Base-by-base conservation (phyloP, 352 stramenopile genomes). In the Phytophthora multivora region DNA sequence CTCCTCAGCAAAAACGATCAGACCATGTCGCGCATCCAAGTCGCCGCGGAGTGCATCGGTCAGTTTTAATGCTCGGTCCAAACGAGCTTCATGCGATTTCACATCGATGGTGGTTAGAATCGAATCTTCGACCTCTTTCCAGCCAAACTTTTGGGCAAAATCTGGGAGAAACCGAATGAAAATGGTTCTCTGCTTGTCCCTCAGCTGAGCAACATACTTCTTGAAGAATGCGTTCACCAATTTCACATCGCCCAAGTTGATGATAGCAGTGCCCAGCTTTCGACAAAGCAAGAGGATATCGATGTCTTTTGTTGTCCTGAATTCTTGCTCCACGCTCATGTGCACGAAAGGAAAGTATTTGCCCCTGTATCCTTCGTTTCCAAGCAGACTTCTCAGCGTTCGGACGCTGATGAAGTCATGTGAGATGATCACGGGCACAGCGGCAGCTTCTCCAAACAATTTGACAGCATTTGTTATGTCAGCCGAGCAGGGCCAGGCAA, bases 381-480 rank as follows among this genome's bases (percentile, higher is more conserved):
- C 15, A 5, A 63, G 21, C 15, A 63, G 15, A 13, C 26, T 25
- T 16, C 36, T 46, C 8, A 63, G 36, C 2, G 31, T 54, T 10
- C 9, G 9, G 7, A 35, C 33, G 12, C 51, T 40, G n/a, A 63
- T 49, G 18, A 51, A 41, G 25, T 39, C 28, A 11, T 57, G 42
- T 18, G 41, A 40, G 8, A 50, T 13, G 8, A 63, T 40, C 19
- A 42, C 36, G 7, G 33, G 11, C 11, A 40, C 25, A 54, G 55
- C 35, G 11, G 43, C 35, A 0, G 6, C 2, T 45, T 39, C 45
- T 26, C 55, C 45, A 25, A 57, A 48, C 11, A 33, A 63, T 1
- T 39, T 16, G 21, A 60, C 15, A 0, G 58, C 23, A 19, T 60
- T 51, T 18, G n/a, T 28, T n/a, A 66, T 41, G 11, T 66, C 58